These are phyloP conservation scores for Cetraspora pellucida DNA, from an alignment of 192 early-diverging fungal genomes.

Conservation along the genomic window DNA sequence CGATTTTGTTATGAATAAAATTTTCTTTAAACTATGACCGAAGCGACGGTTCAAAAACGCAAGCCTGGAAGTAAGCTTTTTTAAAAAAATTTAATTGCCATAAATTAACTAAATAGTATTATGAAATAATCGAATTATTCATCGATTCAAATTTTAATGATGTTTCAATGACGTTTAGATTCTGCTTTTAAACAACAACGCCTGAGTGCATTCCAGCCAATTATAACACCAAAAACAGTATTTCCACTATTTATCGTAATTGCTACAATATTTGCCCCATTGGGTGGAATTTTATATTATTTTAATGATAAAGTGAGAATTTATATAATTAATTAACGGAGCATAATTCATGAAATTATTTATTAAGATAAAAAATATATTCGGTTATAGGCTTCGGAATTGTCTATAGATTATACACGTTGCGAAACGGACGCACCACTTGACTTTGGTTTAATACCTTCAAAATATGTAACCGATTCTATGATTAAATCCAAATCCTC, in stretches of 20 bases:
- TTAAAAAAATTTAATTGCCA: no score
- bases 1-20: no score
- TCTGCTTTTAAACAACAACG: constrained; percentile 99
- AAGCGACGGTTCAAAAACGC: no score
- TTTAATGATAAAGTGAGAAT: constrained; percentile 72
- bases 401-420: constrained; percentile 91
- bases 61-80: no score
- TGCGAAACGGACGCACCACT: constrained; percentile 47
- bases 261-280: constrained; percentile 91
- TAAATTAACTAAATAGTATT: no score
- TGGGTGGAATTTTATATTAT: constrained; percentile 89
- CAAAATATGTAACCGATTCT: not conserved
- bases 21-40: no score
- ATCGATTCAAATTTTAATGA: not conserved
- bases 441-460: not conserved
- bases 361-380: not conserved
- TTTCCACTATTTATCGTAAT: constrained; percentile 94
- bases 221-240: constrained; percentile 97
- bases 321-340: constrained; percentile 7
- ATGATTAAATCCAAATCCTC: not conserved
- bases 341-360: not conserved
- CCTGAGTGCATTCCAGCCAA: constrained; percentile 97
- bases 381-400: constrained; percentile 68
- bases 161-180: constrained; percentile 49
- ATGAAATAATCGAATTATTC: not conserved